Evolutionary conservation across 345 rosid genomes (phyloP), one percentile per base, ranked within the genome.

Genomic region (Cochlearia excelsa): DNA sequence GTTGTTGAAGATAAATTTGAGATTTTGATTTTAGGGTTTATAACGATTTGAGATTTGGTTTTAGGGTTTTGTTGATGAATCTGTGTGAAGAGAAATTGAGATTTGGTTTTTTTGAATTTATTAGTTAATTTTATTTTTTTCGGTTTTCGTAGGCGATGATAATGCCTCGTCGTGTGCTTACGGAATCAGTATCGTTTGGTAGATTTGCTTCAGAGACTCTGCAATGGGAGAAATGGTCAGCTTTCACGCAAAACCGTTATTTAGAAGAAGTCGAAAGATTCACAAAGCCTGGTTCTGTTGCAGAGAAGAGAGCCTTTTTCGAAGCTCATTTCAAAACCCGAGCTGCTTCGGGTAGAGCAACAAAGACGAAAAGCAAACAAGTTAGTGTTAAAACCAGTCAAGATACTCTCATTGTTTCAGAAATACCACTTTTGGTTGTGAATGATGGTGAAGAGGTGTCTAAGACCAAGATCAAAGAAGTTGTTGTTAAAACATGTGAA

Each of bases 221-320:
- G 57, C 79, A 80, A 39, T 89, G 97, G 99, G 95, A 76, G 78
- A 88, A 82, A 61, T 89, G 93, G 93, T 93, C 99, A 61, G 69
- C 94, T 39, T 93, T 93, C 62, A 82, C 94, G 62, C 89, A 85
- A 78, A 93, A 93, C 29, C 94, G 86, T 43, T 82, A 87, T 78
- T 66, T 87, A 63, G 97, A 93, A 72, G 99, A 93, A 72, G 90
- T 80, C 1, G 86, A 89, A 81, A 87, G 75, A 65, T 81, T 77
- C 49, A 81, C 94, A 1, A 87, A 77, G 69, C 94, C 95, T 30
- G 99, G 99, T 35, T 76, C 92, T 66, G 97, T 93, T 55, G 99
- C 99, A 29, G 73, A 83, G 76, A 93, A 80, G 90, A 89, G 70
- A 68, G 97, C 97, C 3, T 89, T 70, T 52, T 93, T 93, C 48